Evolutionary conservation across 140 eudicot genomes (phyloP).

Genomic region (Flaveria floridana): DNA sequence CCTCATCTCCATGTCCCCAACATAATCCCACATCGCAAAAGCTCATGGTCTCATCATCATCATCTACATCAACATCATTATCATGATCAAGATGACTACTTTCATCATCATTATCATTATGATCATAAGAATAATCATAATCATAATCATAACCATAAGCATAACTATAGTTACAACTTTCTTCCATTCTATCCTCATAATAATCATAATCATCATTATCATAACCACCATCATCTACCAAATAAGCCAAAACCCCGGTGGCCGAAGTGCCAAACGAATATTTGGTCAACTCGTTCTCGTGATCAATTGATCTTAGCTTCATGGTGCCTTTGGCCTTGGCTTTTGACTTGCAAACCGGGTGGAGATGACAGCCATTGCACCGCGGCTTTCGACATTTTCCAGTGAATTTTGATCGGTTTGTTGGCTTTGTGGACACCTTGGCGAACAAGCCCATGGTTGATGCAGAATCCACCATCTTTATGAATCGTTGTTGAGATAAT

Average conservation of each 20-base stretch:
- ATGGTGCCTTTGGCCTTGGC: constrained; percentile 56
- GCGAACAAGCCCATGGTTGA: constrained; percentile 51
- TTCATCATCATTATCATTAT: background rate
- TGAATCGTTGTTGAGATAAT: constrained; percentile 26
- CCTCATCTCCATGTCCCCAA: constrained; percentile 35
- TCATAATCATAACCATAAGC: constrained; percentile 3
- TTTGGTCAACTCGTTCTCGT: constrained; percentile 24
- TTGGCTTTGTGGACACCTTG: constrained; percentile 61
- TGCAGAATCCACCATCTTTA: constrained; percentile 40
- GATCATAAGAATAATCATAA: background rate
- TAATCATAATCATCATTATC: constrained; percentile 24
- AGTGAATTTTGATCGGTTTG: constrained; percentile 73
- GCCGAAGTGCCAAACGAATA: constrained; percentile 47
- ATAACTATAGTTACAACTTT: constrained; percentile 11
- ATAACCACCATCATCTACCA: constrained; percentile 34
- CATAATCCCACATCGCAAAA: constrained; percentile 44
- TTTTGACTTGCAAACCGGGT: constrained; percentile 56
- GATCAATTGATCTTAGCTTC: constrained; percentile 40
- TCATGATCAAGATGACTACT: background rate
- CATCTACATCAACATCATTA: constrained; percentile 5
- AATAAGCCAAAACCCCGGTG: constrained; percentile 42
- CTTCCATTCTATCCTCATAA: constrained; percentile 34
- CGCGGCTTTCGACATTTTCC: constrained; percentile 52
- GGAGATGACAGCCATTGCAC: constrained; percentile 49
- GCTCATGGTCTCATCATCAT: constrained; percentile 44